phyloP scores from a whole-genome alignment of 495 filamentous ascomycete species.

The Aspergillus saccharolyticus region DNA sequence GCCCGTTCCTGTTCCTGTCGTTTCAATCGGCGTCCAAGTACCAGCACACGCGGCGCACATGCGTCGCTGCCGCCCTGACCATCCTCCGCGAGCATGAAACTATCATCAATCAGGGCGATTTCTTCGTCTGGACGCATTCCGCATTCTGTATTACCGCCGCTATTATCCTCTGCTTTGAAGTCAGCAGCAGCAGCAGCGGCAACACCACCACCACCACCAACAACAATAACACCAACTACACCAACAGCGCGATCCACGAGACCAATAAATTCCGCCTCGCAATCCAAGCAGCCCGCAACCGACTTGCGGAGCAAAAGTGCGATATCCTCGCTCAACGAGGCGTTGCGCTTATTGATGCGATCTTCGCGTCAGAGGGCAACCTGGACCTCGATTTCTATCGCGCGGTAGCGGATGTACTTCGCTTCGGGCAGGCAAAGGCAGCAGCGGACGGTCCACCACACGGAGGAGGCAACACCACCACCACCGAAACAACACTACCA shows the following conservation, averaged over 20 bases:
- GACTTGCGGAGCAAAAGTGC: slow-evolving; percentile 18
- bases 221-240: no score
- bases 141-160: slow-evolving; percentile 30
- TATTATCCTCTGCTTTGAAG: slow-evolving; percentile 30
- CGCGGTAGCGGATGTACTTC: slow-evolving; percentile 24
- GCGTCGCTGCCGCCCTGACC: slow-evolving; percentile 40
- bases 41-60: slow-evolving; percentile 39
- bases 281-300: slow-evolving; percentile 22
- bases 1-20: slow-evolving; percentile 40
- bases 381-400: slow-evolving; percentile 22
- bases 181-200: slow-evolving; percentile 11
- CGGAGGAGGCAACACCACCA: neutral
- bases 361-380: slow-evolving; percentile 21
- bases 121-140: slow-evolving; percentile 31
- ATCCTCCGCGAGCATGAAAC: slow-evolving; percentile 41
- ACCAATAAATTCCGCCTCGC: slow-evolving; percentile 18
- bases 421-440: slow-evolving; percentile 18
- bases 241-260: no score
- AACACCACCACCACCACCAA: no score
- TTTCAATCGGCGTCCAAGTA: slow-evolving; percentile 39
- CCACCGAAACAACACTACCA: no score
- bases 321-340: slow-evolving; percentile 29
- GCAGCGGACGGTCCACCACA: no score
- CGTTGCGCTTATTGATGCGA: slow-evolving; percentile 29
- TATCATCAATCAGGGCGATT: slow-evolving; percentile 27